These are phyloP conservation scores for Artemisia annua DNA, from an alignment of 129 eudicot genomes.

Conservation along the genomic window DNA sequence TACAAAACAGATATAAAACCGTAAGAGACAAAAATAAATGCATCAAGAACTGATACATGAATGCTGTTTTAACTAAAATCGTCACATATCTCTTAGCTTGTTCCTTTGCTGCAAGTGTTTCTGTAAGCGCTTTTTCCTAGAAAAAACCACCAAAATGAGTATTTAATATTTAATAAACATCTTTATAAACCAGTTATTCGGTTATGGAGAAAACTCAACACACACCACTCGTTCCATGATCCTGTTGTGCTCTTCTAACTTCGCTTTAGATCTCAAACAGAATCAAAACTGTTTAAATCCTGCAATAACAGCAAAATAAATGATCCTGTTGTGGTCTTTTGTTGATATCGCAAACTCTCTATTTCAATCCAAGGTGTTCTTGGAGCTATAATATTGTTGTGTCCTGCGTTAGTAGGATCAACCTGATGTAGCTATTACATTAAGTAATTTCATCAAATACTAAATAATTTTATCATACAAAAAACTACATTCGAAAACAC, in stretches of 20 bases:
- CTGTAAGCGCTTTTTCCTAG: constrained; percentile 95
- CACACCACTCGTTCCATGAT: constrained; percentile 90
- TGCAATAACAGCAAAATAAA: constrained; percentile 34
- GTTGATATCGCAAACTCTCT: too few species aligned
- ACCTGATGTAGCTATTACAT: too few species aligned
- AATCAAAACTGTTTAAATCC: constrained; percentile 68
- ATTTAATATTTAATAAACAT: neutral
- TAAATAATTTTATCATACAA: too few species aligned
- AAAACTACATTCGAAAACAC: too few species aligned
- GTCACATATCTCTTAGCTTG: constrained; percentile 90
- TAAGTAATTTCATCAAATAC: too few species aligned
- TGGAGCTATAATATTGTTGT: too few species aligned
- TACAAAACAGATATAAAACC: constrained; percentile 10
- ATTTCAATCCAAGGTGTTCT: too few species aligned
- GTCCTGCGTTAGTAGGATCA: too few species aligned
- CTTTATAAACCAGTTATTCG: neutral
- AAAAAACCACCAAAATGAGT: constrained; percentile 28
- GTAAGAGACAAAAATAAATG: constrained; percentile 13
- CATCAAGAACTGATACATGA: neutral
- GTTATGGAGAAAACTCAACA: neutral
- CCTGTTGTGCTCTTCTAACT: constrained; percentile 73
- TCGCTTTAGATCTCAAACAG: constrained; percentile 73
- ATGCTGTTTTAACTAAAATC: constrained; percentile 2
- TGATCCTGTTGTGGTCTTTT: neutral
- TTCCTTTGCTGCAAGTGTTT: constrained; percentile 85